Evolutionary conservation across 2,329 filamentous ascomycete species (phyloP), one percentile per base, ranked within the genome.

Genomic region (Pleoardoris graminearum): DNA sequence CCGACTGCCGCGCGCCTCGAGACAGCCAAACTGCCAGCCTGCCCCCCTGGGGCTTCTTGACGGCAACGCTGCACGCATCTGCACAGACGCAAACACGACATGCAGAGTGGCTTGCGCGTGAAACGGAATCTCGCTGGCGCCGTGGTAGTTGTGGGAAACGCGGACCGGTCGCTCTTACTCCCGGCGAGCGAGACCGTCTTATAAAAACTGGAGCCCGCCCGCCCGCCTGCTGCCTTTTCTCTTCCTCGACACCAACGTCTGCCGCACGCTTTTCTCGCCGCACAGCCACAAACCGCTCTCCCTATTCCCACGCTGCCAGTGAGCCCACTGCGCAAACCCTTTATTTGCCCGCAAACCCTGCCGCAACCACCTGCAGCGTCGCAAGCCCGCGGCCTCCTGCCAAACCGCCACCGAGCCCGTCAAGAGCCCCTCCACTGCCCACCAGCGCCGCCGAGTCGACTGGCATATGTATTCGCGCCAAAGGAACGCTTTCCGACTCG

Each of bases 381-480:
- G 67, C 66, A 55, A 48, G 16, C 59, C 59, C 56, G 61, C 66
- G 65, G 62, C 68, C 59, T 16, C 68, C 59, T 37, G 39, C 60
- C 59, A 60, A 70, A 59, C 67, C 69, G 70, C 69, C 70, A 70
- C 69, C 55, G 58, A 58, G 43, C 63, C 64, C 63, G 57, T 44
- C 47, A 54, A 66, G 60, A 59, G 50, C 58, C 57, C 59, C 48
- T 27, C 55, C 63, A 59, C 57, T 37, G 60, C 68, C 62, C 61
- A 59, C 58, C 62, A 59, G 55, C 55, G 61, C 57, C 61, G 58
- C 55, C 60, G 58, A 70, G 19, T 47, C 68, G 70, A 69, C 70
- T 75, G 88, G 91, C 96, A 89, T 95, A 96, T 96, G 91, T 96
- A 96, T 96, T 91, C 91, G 90, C 88, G 90, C 90, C 88, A 89